Conservation (phyloP, 1,284 basidiomycete species). For the Naganishia albida region DNA sequence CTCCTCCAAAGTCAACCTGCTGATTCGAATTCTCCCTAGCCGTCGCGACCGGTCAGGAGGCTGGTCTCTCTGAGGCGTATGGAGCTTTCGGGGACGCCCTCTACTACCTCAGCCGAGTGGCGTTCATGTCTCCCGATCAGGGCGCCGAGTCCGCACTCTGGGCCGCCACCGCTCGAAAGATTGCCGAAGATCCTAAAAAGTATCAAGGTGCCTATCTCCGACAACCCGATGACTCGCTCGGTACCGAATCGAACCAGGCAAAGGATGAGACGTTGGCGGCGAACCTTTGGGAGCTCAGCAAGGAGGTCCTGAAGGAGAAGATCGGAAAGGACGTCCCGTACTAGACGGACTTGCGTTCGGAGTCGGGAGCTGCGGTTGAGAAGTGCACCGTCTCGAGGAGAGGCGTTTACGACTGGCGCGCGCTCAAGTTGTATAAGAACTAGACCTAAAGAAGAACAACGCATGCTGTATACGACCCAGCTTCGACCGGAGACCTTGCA, state of each 20-base stretch:
- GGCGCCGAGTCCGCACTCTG: constrained; percentile 46
- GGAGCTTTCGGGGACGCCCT: constrained; percentile 42
- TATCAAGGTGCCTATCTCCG: constrained; percentile 33
- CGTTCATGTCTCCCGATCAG: constrained; percentile 49
- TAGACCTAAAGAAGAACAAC: no score
- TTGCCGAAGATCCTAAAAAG: constrained; percentile 35
- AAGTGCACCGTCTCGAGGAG: no score
- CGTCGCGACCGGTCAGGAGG: constrained; percentile 42
- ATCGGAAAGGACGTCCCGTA: constrained; percentile 38
- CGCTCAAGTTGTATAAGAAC: no score
- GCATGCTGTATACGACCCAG: no score
- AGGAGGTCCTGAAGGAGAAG: constrained; percentile 46
- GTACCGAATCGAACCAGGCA: constrained; percentile 45
- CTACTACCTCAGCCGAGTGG: constrained; percentile 38
- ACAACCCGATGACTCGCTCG: constrained; percentile 34
- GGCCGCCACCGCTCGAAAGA: constrained; percentile 41
- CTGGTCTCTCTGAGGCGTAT: constrained; percentile 46
- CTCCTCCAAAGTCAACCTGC: not conserved
- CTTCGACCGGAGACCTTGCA: no score
- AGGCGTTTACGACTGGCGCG: no score
- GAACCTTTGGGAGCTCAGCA: constrained; percentile 44
- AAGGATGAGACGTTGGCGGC: constrained; percentile 40
- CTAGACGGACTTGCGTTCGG: no score
- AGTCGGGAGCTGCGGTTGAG: no score
- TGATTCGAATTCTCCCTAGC: not conserved